phyloP scores from a whole-genome alignment of 139 green algal species.

The Tetratostichococcus sp. region DNA sequence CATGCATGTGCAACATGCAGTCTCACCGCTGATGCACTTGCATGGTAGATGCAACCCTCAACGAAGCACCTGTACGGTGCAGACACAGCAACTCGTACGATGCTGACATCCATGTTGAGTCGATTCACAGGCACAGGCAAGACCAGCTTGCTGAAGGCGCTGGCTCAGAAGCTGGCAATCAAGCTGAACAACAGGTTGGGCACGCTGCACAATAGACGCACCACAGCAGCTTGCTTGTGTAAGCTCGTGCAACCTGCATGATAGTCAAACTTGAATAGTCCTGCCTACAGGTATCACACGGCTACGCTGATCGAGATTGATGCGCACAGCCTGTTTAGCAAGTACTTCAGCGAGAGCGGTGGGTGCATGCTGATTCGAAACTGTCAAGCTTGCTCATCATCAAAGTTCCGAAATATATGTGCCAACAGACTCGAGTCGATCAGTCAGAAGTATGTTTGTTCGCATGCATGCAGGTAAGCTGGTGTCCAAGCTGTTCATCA shows the following conservation, averaged over 20 bases:
- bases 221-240: neutral
- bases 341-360: slow-evolving; percentile 90
- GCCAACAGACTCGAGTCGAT: no score
- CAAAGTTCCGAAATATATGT: no score
- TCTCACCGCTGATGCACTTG: neutral
- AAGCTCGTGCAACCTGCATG: no score
- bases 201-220: neutral
- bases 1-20: neutral
- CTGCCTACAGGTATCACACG: slow-evolving; percentile 68
- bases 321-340: slow-evolving; percentile 92
- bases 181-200: slow-evolving; percentile 28
- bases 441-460: no score
- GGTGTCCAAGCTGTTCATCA: slow-evolving; percentile 65
- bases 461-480: slow-evolving; percentile 25
- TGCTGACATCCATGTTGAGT: no score
- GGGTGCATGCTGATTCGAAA: no score
- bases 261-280: no score
- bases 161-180: slow-evolving; percentile 75
- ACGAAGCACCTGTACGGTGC: no score
- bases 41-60: neutral
- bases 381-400: no score
- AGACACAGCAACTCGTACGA: no score
- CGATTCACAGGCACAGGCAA: slow-evolving; percentile 52
- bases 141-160: slow-evolving; percentile 79
- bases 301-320: slow-evolving; percentile 89